These are phyloP conservation scores for Aspergillus kassunensis DNA, from an alignment of 495 filamentous ascomycete genomes.

Conservation along the genomic window DNA sequence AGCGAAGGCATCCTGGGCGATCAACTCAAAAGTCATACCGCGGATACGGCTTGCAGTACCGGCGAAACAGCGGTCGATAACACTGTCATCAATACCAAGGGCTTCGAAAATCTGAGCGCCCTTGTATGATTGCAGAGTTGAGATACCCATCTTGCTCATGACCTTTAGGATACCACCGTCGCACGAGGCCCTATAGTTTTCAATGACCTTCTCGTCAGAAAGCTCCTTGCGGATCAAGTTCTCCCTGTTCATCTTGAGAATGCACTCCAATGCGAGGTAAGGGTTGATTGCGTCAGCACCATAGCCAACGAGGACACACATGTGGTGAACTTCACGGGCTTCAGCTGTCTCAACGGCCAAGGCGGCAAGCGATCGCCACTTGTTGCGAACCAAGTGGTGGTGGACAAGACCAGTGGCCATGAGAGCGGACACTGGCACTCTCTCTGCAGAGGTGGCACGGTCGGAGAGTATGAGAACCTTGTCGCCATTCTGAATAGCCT, in stretches of 20 bases:
- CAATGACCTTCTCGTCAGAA: constrained; percentile 76
- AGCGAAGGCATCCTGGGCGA: constrained; percentile 94
- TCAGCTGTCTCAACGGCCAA: constrained; percentile 92
- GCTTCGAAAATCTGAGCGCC: constrained; percentile 99
- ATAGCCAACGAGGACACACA: constrained; percentile 96
- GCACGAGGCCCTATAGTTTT: constrained; percentile 97
- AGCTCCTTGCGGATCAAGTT: constrained; percentile 89
- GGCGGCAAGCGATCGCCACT: constrained; percentile 88
- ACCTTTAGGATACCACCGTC: constrained; percentile 98
- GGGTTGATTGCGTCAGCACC: constrained; percentile 96
- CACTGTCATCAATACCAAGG: constrained; percentile 91
- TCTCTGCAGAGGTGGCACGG: constrained; percentile 76
- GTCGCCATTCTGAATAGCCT: constrained; percentile 80
- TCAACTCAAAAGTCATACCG: constrained; percentile 92
- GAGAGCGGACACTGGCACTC: constrained; percentile 83
- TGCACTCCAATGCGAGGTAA: constrained; percentile 96
- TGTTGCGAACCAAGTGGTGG: constrained; percentile 94
- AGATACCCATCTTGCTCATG: constrained; percentile 99
- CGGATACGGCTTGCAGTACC: constrained; percentile 95
- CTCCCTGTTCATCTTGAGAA: constrained; percentile 97
- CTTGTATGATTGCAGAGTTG: constrained; percentile 96
- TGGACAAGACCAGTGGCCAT: constrained; percentile 94
- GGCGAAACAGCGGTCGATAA: constrained; percentile 95
- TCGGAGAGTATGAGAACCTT: constrained; percentile 90
- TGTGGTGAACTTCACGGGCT: constrained; percentile 97